These are phyloP conservation scores for Sechiopsis laciniata DNA, from an alignment of 306 rosid species.

Conservation along the genomic window DNA sequence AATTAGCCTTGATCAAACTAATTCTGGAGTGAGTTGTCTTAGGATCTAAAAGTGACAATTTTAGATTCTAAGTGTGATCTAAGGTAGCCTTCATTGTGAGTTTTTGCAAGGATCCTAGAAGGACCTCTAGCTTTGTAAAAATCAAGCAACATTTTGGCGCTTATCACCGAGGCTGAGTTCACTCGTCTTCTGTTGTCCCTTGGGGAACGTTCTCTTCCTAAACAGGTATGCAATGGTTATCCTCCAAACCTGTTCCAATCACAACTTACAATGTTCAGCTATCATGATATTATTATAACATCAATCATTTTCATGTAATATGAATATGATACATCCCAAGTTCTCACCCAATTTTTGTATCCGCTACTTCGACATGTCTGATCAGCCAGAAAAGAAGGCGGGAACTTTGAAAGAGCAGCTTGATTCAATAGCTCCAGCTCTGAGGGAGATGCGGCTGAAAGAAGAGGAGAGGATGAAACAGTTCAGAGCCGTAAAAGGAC, in stretches of 20 bases:
- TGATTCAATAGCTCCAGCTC: slow-evolving; percentile 84
- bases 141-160: too few relatives aligned
- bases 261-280: not conserved
- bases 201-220: slow-evolving; percentile 82
- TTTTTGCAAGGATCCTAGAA: too few relatives aligned
- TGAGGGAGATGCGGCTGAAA: slow-evolving; percentile 69
- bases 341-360: slow-evolving; percentile 9
- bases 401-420: slow-evolving; percentile 90
- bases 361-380: slow-evolving; percentile 28
- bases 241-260: slow-evolving; percentile 9
- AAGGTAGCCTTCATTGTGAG: too few relatives aligned
- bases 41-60: too few relatives aligned
- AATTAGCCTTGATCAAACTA: too few relatives aligned
- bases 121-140: too few relatives aligned
- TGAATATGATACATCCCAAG: not conserved
- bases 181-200: slow-evolving; percentile 93
- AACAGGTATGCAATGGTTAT: slow-evolving; percentile 53
- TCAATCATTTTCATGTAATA: not conserved
- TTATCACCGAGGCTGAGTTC: slow-evolving; percentile 89
- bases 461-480: slow-evolving; percentile 83
- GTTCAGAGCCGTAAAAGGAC: slow-evolving; percentile 62
- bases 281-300: slow-evolving; percentile 10
- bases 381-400: slow-evolving; percentile 81
- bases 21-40: too few relatives aligned
- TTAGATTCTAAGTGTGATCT: too few relatives aligned